phyloP scores from a whole-genome alignment of 202 grass and related monocot species.

The Zizania palustris region DNA sequence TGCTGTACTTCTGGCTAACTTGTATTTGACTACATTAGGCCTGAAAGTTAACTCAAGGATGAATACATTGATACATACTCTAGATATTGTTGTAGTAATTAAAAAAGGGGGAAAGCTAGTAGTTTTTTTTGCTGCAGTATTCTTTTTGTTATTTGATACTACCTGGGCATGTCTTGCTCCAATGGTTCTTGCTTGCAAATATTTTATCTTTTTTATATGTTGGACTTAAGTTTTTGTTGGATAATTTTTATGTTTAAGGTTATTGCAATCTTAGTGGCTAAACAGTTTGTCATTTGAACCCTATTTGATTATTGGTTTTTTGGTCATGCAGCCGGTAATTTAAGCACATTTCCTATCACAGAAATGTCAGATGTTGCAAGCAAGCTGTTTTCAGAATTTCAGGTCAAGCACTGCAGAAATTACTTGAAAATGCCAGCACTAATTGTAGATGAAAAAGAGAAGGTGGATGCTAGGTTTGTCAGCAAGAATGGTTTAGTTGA shows the following conservation, averaged over 20 bases:
- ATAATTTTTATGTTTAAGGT: background rate
- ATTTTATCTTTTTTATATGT: background rate
- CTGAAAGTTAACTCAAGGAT: slow-evolving; percentile 1
- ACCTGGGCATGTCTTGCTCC: background rate
- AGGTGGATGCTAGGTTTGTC: slow-evolving; percentile 49
- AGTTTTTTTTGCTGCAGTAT: background rate
- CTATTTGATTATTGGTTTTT: slow-evolving; percentile 37
- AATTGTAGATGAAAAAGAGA: slow-evolving; percentile 78
- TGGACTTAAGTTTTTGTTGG: background rate
- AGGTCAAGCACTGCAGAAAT: slow-evolving; percentile 69
- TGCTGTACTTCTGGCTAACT: background rate
- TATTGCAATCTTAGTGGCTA: slow-evolving; percentile 1
- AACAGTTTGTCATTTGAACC: background rate
- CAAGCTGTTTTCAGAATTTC: slow-evolving; percentile 68
- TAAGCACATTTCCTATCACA: slow-evolving; percentile 54
- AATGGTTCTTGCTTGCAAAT: background rate
- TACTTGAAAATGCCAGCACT: slow-evolving; percentile 88
- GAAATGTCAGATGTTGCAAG: slow-evolving; percentile 71
- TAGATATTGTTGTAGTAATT: background rate
- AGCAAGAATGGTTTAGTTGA: slow-evolving; percentile 77
- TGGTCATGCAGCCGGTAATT: slow-evolving; percentile 57
- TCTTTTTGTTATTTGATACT: background rate
- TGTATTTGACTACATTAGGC: background rate
- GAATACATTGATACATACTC: background rate
- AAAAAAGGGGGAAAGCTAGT: background rate